A percentile compares a stretch with the other conserved stretches of the same genome.
These are phyloP conservation scores for Cryptococcus neoformans DNA, from an alignment of 1,284 basidiomycete genomes.

Conservation along the genomic window DNA sequence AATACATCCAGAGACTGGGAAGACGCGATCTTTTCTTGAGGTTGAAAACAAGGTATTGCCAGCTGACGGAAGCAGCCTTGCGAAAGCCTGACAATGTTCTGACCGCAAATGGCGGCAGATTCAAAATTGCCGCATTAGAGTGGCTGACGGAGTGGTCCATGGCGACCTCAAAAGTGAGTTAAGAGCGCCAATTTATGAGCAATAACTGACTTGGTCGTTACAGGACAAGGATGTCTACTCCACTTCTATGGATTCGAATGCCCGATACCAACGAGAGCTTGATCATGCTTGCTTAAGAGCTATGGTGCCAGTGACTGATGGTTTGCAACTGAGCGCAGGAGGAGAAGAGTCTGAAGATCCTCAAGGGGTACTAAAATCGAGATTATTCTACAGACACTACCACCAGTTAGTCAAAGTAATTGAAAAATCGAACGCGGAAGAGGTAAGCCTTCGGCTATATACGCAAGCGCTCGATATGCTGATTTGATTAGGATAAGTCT, in stretches of 20 bases:
- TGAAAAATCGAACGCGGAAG: slow-evolving; percentile 50
- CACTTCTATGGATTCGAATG: slow-evolving; percentile 1
- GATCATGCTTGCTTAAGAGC: slow-evolving; percentile 69
- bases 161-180: slow-evolving; percentile 32
- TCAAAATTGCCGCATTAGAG: slow-evolving; percentile 70
- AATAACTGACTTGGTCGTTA: not conserved
- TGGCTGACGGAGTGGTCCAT: slow-evolving; percentile 68
- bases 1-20: slow-evolving; percentile 63
- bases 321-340: slow-evolving; percentile 63
- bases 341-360: slow-evolving; percentile 63
- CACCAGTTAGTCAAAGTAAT: slow-evolving; percentile 62
- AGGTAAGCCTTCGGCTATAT: slow-evolving; percentile 9
- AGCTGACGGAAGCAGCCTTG: slow-evolving; percentile 66
- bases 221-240: slow-evolving; percentile 22
- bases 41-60: slow-evolving; percentile 71
- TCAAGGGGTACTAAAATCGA: slow-evolving; percentile 63
- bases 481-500: not conserved
- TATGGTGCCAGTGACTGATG: slow-evolving; percentile 70
- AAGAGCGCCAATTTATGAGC: not conserved
- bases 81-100: slow-evolving; percentile 60
- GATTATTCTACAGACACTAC: slow-evolving; percentile 75
- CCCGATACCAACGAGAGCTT: slow-evolving; percentile 54
- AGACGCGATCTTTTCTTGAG: slow-evolving; percentile 57
- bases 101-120: slow-evolving; percentile 62
- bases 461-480: not conserved